Evolutionary conservation across 768 basidiomycete species (phyloP), one percentile per base, ranked within the genome.

Genomic region (Pulveroboletus sp.): DNA sequence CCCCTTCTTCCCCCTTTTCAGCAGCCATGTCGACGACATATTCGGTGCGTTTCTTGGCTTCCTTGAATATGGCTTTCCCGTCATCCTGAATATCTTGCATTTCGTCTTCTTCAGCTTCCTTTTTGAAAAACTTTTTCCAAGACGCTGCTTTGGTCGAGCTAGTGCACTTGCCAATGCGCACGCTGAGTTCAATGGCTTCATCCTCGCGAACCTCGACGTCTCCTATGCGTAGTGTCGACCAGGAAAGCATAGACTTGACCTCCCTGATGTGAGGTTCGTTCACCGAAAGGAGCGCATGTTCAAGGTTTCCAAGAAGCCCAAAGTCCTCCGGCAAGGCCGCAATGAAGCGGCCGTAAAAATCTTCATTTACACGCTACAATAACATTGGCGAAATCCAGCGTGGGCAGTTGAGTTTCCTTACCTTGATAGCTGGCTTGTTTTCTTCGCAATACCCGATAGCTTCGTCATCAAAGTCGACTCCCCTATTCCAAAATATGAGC

Each of bases 381-480:
- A 49, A 45, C 5, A 11, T 25, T 31, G 45, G 46, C 35, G 12
- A 32, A 27, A 17, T 9, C 19, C 23, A 35, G 10, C 5, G 43
- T n/a, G n/a, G n/a, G n/a, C n/a, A 21, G 27, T 19, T 52, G 6
- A 16, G 16, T 33, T 33, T 34, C 11, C 50, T n/a, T 53, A 91
- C 94, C 79, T 95, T 95, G 43, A 82, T 78, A 5, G 72, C 49
- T 6, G 80, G 73, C 64, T 95, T 94, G 53, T 81, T 70, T 43
- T 84, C 76, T 62, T 92, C 85, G 10, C 71, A 63, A 60, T 78
- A 87, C 1, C 68, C 78, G 12, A 78, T 67, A 17, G 82, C 79
- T 32, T 84, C 82, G 57, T 92, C 89, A 43, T 83, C 90, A 68
- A 95, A 94, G 66, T 93, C 90, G 36, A 93, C 76, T 6, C 93